phyloP scores from a whole-genome alignment of 306 rosid genomes.

The Citrullus colocynthis region DNA sequence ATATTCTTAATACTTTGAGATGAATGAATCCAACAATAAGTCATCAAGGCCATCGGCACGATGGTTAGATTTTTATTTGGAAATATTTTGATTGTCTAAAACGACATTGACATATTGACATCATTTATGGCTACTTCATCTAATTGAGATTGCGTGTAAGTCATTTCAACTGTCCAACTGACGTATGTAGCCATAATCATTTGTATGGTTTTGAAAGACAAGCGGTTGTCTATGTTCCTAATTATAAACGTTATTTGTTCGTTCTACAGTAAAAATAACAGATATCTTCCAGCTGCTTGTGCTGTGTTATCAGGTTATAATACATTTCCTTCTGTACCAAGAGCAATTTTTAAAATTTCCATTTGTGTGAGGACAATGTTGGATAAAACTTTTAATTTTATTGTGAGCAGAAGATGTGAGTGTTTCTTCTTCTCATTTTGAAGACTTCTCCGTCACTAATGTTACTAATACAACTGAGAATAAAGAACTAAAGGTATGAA shows the following conservation, averaged over 20 bases:
- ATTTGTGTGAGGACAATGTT: neutral
- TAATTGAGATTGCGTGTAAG: neutral
- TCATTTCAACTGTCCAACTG: neutral
- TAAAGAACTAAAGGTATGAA: conserved; percentile 52
- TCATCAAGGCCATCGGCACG: neutral
- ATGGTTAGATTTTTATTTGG: neutral
- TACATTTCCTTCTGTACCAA: conserved; percentile 5
- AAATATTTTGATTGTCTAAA: neutral
- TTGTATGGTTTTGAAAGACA: neutral
- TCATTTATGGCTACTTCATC: neutral
- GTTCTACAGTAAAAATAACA: conserved; percentile 28
- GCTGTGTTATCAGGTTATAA: conserved; percentile 45
- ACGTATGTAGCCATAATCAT: neutral
- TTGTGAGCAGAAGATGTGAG: conserved; percentile 29
- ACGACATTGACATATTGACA: neutral
- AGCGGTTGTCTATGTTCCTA: neutral
- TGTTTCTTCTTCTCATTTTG: conserved; percentile 33
- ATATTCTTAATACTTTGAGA: neutral
- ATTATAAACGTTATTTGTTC: neutral
- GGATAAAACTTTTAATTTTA: neutral
- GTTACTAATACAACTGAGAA: conserved; percentile 16
- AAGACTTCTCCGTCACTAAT: conserved; percentile 43
- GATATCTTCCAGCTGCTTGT: conserved; percentile 21
- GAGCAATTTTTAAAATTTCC: neutral
- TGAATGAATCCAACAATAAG: neutral